Percentiles rank a stretch among this genome's conserved stretches.
These are phyloP conservation scores for Penicillium olsonii DNA, from an alignment of 2,329 filamentous ascomycete species.

Conservation along the genomic window DNA sequence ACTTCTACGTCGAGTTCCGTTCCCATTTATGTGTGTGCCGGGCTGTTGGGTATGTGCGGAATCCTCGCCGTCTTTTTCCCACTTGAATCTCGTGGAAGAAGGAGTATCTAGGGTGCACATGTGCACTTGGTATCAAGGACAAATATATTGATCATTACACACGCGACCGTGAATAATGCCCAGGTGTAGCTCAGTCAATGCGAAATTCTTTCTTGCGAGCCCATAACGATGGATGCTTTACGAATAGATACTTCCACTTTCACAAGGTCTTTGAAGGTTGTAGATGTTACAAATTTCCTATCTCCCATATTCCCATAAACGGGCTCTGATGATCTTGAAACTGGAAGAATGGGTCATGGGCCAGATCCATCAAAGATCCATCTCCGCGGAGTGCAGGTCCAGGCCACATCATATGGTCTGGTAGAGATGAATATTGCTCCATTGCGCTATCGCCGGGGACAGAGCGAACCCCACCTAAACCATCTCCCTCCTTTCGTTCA, in stretches of 20 bases:
- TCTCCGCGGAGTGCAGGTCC: conserved; percentile 21
- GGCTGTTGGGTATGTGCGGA: conserved; percentile 19
- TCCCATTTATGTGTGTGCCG: conserved; percentile 31
- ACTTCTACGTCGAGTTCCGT: conserved; percentile 22
- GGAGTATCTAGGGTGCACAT: background rate
- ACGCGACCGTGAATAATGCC: no score
- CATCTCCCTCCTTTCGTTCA: background rate
- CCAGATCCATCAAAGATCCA: conserved; percentile 30
- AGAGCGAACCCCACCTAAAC: background rate
- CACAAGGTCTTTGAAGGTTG: no score
- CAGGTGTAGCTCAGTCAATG: no score
- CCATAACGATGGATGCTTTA: no score
- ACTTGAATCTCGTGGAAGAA: conserved; percentile 16
- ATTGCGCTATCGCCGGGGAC: background rate
- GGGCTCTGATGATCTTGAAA: conserved; percentile 31
- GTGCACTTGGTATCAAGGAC: no score
- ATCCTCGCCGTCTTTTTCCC: conserved; percentile 20
- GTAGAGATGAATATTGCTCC: background rate
- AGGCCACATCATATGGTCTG: conserved; percentile 16
- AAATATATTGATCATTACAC: no score
- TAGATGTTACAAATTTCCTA: conserved; percentile 28
- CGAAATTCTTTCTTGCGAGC: no score
- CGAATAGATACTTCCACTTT: no score
- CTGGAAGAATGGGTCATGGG: conserved; percentile 32
- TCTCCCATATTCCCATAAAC: conserved; percentile 30